Percentiles rank a stretch among this genome's conserved stretches.
phyloP scores from a whole-genome alignment of 495 filamentous ascomycete species.

The Penicillium coprophilum region DNA sequence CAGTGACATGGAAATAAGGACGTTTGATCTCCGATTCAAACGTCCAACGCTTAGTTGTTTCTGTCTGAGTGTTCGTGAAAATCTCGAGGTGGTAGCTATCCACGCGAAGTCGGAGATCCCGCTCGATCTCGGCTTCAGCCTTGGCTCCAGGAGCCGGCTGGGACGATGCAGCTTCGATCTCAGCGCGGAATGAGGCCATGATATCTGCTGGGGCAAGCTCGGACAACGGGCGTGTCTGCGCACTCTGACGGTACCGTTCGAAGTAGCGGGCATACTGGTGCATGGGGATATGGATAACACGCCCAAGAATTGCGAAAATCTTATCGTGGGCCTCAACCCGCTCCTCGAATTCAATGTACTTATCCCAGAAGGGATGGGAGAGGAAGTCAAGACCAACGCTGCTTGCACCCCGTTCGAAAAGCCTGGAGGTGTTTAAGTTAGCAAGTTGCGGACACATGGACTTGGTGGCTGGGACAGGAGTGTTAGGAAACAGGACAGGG shows the following conservation, averaged over 20 bases:
- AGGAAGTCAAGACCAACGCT: slow-evolving; percentile 91
- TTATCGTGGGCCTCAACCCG: slow-evolving; percentile 80
- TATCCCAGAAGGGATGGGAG: slow-evolving; percentile 97
- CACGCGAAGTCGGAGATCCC: slow-evolving; percentile 74
- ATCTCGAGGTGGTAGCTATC: slow-evolving; percentile 78
- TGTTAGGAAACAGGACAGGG: slow-evolving; percentile 28
- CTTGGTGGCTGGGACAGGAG: slow-evolving; percentile 24
- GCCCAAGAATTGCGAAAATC: slow-evolving; percentile 80
- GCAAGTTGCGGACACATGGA: slow-evolving; percentile 21
- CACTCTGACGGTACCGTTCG: slow-evolving; percentile 80
- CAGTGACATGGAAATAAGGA: slow-evolving; percentile 95
- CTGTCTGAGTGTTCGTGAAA: slow-evolving; percentile 79
- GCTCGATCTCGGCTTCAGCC: slow-evolving; percentile 77
- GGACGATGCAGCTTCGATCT: slow-evolving; percentile 59
- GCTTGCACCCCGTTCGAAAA: slow-evolving; percentile 88
- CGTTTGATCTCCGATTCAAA: slow-evolving; percentile 95
- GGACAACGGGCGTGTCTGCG: slow-evolving; percentile 66
- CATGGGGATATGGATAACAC: slow-evolving; percentile 91
- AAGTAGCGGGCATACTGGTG: slow-evolving; percentile 97
- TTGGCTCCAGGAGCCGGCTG: slow-evolving; percentile 48
- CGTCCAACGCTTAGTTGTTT: slow-evolving; percentile 92
- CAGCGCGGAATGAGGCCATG: slow-evolving; percentile 65
- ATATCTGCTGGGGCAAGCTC: slow-evolving; percentile 72
- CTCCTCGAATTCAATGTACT: slow-evolving; percentile 95
- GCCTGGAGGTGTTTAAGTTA: slow-evolving; percentile 53